Base-by-base conservation (phyloP, 768 basidiomycete species). In the Melanogaster broomeanus region DNA sequence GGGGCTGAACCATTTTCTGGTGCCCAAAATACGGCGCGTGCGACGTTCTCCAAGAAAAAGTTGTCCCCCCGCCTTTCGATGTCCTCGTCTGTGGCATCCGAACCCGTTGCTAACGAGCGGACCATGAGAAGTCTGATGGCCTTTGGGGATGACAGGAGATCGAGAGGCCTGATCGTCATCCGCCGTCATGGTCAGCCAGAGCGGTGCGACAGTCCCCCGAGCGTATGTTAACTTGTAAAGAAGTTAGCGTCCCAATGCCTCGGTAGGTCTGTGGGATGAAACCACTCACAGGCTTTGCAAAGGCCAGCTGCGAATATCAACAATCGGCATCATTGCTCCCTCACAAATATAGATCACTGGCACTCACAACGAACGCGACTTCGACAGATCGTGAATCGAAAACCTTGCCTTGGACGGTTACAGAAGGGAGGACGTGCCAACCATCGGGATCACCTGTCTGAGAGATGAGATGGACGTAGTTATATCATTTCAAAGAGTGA, bases 21-120 rank as follows among this genome's bases (percentile, higher is more conserved):
- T 1, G 52, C 43, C 82, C 81, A 85, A 62, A 82, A 81, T 31
- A 73, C 73, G 1, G 75, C 82, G 40, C 69, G 67, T 8, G 75
- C 76, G 16, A 71, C 69, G 19, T 55, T 65, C 41, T 73, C 69
- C 7, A 62, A 54, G 63, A 84, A 81, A 45, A 72, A 71, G 53
- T 77, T 81, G 61, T 79, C 74, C 30, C 76, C 75, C 25, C 76
- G 69, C 31, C 73, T 65, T 3, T 62, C 63, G 7, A 60, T 66
- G 13, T 65, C 62, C 21, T 72, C 74, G 16, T 71, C 67, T 22
- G 72, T 76, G 3, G 80, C 78, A 49, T 76, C 75, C 7, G 72
- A 68, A 3, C 82, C 82, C 8, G 79, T 75, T 3, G 73, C 72
- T 48, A 83, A 66, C 4, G 76, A 71, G 27, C 83, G 75, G 4